Evolutionary conservation across 2,329 filamentous ascomycete species (phyloP), one percentile per base, ranked within the genome.

Genomic region (Fusarium staphyleae): DNA sequence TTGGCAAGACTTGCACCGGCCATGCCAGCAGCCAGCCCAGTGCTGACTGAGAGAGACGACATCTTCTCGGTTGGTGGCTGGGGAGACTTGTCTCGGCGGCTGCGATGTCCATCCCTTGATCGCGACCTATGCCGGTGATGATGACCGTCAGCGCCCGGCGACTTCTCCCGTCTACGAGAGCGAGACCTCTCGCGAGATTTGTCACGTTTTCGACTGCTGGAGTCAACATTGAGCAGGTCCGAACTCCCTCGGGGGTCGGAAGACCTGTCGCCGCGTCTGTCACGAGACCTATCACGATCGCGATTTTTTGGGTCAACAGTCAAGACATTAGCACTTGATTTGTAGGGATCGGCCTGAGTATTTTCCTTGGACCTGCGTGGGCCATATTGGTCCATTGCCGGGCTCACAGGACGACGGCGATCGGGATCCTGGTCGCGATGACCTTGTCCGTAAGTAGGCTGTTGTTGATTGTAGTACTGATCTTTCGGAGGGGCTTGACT

Each of bases 41-140:
- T 78, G 59, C 75, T 77, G 35, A 86, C 80, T 1, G 74, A 77
- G 30, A 85, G 72, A n/a, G 72, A 75, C 1, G 81, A 82, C 81
- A 82, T 81, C 58, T 77, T 79, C 18, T 69, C 69, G 13, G 74
- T 74, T 2, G 80, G 79, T 3, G 81, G 81, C 57, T 75, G 72
- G 0, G 81, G 79, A 4, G 81, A 83, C 39, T 67, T 70, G 44
- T 77, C 77, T 30, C 77, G 63, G 32, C 44, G 43, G 4, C 60
- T 63, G 10, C 54, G 52, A 13, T 60, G 62, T 14, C 43, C 50
- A 22, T 65, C 63, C 26, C 54, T 54, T 12, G 60, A 63, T n/a
- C 51, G 51, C 18, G 57, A 56, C 22, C 65, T 62, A 3, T 62
- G 53, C 8, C 53, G 50, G 24, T 64, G 63, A 13, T 52, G 48